Evolutionary conservation across 2,329 filamentous ascomycete species (phyloP).

Genomic region (Scedosporium aurantiacum): DNA sequence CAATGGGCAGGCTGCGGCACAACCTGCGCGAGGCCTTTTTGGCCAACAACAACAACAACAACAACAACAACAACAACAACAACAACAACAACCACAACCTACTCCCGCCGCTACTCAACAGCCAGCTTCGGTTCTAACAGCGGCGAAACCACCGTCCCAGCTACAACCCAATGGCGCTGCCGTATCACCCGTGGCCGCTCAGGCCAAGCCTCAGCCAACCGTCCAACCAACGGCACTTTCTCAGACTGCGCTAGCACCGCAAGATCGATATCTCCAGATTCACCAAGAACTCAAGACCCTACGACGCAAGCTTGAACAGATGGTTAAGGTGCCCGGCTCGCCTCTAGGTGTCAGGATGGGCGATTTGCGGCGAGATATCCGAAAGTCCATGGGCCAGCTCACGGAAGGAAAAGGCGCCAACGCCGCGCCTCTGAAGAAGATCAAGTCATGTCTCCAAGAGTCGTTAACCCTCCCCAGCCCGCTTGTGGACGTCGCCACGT

Average conservation of each 20-base stretch:
- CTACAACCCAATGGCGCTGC: not conserved
- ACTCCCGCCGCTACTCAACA: constrained; percentile 5
- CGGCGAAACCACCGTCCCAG: not conserved
- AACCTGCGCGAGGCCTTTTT: not conserved
- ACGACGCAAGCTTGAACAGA: constrained; percentile 50
- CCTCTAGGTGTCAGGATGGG: constrained; percentile 55
- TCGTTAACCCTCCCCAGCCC: constrained; percentile 42
- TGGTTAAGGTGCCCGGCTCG: constrained; percentile 33
- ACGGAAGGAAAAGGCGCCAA: constrained; percentile 56
- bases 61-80: constrained; percentile 4
- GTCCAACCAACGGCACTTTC: constrained; percentile 5
- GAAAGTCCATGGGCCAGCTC: constrained; percentile 63
- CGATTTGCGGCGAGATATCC: constrained; percentile 60
- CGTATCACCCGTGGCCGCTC: not conserved
- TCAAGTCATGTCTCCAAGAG: constrained; percentile 34
- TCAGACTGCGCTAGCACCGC: constrained; percentile 6
- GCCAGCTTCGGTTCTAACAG: not conserved
- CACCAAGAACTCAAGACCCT: constrained; percentile 58
- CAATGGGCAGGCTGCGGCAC: not conserved
- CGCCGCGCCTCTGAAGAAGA: constrained; percentile 23
- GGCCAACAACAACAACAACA: constrained; percentile 4
- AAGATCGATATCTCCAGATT: constrained; percentile 41
- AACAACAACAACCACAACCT: constrained; percentile 1
- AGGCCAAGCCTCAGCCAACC: not conserved
- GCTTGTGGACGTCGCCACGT: constrained; percentile 42